Evolutionary conservation across 768 basidiomycete species (phyloP).

Genomic region (Russula griseocarnosa): DNA sequence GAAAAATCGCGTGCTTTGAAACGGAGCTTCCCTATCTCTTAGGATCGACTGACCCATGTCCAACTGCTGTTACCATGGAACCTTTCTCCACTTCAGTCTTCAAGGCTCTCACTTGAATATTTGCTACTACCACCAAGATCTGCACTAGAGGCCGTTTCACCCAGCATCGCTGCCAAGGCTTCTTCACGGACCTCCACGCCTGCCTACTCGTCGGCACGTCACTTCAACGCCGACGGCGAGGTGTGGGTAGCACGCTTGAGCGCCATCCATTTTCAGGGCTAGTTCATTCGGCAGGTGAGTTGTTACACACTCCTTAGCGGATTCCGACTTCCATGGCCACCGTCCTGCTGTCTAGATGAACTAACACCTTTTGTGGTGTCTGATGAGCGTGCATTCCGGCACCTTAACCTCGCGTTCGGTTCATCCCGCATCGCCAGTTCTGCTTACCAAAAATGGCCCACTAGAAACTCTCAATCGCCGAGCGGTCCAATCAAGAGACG

Average conservation of each 20-base stretch:
- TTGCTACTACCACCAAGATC: slow-evolving; percentile 88
- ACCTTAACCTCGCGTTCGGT: slow-evolving; percentile 73
- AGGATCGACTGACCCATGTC: slow-evolving; percentile 6
- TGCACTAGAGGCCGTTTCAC: slow-evolving; percentile 77
- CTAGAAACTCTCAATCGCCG: slow-evolving; percentile 61
- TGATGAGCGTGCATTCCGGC: slow-evolving; percentile 79
- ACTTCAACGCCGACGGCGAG: slow-evolving; percentile 67
- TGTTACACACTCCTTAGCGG: too few relatives aligned
- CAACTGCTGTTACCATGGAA: slow-evolving; percentile 4
- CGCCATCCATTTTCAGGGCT: slow-evolving; percentile 90
- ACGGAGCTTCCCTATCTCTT: too few relatives aligned
- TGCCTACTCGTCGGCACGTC: slow-evolving; percentile 72
- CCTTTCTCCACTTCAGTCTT: slow-evolving; percentile 5
- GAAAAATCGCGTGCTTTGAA: too few relatives aligned
- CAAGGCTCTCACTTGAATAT: slow-evolving; percentile 51
- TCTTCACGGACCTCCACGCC: slow-evolving; percentile 76
- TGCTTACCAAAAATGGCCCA: slow-evolving; percentile 73
- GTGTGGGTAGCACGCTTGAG: slow-evolving; percentile 84
- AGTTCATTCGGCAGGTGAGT: slow-evolving; percentile 53
- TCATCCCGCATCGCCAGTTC: slow-evolving; percentile 70
- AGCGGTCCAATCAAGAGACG: slow-evolving; percentile 48
- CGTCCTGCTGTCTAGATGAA: slow-evolving; percentile 82
- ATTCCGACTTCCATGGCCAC: too few relatives aligned
- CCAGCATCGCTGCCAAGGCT: slow-evolving; percentile 72
- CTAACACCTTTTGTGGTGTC: slow-evolving; percentile 83